Conservation (phyloP, 2,329 filamentous ascomycete species). For the Xylogone sp. region DNA sequence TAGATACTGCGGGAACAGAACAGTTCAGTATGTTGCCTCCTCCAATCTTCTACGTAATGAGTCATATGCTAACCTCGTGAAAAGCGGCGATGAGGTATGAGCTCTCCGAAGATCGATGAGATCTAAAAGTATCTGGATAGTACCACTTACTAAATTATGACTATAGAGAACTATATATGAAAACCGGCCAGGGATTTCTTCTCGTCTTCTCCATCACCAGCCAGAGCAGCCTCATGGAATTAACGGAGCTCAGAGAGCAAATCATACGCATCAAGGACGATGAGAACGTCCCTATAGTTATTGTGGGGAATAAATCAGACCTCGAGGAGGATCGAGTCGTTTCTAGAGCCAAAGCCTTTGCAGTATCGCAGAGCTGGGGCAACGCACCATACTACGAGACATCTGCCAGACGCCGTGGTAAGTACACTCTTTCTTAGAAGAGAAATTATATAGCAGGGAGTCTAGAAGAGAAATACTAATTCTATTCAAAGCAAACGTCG, state of each 20-base stretch:
- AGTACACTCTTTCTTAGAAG: conserved; percentile 4
- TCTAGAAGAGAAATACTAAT: not conserved
- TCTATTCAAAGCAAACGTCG: conserved; percentile 51
- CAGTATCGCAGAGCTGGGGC: conserved; percentile 65
- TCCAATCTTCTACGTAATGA: conserved; percentile 16
- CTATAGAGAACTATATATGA: conserved; percentile 66
- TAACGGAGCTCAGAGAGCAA: conserved; percentile 68
- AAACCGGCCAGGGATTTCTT: conserved; percentile 71
- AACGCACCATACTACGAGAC: conserved; percentile 74
- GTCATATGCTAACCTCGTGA: conserved; percentile 12
- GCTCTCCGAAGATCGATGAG: conserved; percentile 1
- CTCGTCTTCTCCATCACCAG: conserved; percentile 73
- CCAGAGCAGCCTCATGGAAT: conserved; percentile 62
- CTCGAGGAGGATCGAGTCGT: conserved; percentile 69
- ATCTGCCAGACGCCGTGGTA: conserved; percentile 55
- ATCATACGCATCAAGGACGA: conserved; percentile 72
- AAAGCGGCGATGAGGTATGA: conserved; percentile 54
- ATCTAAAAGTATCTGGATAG: no score
- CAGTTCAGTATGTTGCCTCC: conserved; percentile 60
- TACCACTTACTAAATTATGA: no score
- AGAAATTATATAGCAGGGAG: not conserved
- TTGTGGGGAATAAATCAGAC: conserved; percentile 72
- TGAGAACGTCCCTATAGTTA: conserved; percentile 65
- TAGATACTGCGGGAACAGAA: conserved; percentile 72
- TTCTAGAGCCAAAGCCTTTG: conserved; percentile 60